Conservation (phyloP, 1,139 yeast genomes). For the Sugiyamaella xylanicola region DNA sequence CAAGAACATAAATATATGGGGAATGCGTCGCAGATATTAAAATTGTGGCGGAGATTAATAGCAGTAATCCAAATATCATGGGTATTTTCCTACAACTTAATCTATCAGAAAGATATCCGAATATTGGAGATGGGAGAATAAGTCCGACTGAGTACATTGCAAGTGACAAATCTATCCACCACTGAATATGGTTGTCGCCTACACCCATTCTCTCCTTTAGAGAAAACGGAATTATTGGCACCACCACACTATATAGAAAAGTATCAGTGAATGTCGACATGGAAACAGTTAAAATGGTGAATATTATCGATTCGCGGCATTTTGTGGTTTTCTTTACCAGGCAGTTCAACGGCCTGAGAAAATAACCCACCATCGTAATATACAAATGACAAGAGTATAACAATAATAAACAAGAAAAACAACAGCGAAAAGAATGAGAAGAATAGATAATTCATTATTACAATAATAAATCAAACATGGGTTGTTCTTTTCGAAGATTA, state of each 20-base stretch:
- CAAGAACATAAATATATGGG: conserved; percentile 38
- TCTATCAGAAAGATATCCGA: conserved; percentile 41
- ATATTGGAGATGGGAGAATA: conserved; percentile 37
- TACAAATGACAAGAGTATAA: background rate
- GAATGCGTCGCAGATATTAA: conserved; percentile 37
- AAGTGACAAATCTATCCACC: conserved; percentile 37
- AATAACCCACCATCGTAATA: background rate
- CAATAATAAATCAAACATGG: no score
- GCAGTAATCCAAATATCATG: conserved; percentile 41
- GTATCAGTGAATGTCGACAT: conserved; percentile 42
- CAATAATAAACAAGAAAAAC: background rate
- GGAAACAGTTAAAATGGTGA: conserved; percentile 31
- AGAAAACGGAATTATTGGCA: conserved; percentile 44
- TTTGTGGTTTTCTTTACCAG: background rate
- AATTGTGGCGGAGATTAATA: conserved; percentile 40
- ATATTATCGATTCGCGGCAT: conserved; percentile 1
- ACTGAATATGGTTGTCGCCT: conserved; percentile 34
- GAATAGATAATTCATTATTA: no score
- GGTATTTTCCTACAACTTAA: conserved; percentile 34
- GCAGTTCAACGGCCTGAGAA: background rate
- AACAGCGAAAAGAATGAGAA: background rate
- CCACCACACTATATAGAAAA: conserved; percentile 40
- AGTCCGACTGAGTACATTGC: conserved; percentile 43
- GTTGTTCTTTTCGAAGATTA: background rate
- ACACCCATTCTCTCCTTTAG: conserved; percentile 38